Percentiles rank a stretch among this genome's conserved stretches.
phyloP scores from a whole-genome alignment of 2,329 filamentous ascomycete genomes.

The Talaromyces sp. region DNA sequence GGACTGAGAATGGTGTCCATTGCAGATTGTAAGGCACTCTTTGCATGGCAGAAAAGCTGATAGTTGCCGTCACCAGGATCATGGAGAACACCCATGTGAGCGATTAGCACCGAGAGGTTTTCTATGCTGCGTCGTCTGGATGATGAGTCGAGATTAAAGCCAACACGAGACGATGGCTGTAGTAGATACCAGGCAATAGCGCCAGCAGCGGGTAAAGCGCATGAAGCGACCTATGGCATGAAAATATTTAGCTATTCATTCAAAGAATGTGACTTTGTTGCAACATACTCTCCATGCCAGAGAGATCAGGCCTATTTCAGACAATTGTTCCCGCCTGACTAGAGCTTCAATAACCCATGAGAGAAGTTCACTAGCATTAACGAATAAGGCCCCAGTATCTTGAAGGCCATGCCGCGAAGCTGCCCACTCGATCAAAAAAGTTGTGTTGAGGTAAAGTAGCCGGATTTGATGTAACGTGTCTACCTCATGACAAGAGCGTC shows the following conservation, averaged over 20 bases:
- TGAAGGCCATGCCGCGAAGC: slow-evolving; percentile 14
- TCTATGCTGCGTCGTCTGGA: slow-evolving; percentile 14
- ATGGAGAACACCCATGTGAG: slow-evolving; percentile 15
- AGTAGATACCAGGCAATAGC: slow-evolving; percentile 16
- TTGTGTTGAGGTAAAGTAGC: slow-evolving; percentile 13
- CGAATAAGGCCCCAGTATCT: slow-evolving; percentile 1
- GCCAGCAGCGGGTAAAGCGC: slow-evolving; percentile 14
- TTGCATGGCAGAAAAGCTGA: slow-evolving; percentile 16
- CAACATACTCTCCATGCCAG: slow-evolving; percentile 15
- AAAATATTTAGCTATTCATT: neutral
- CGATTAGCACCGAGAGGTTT: slow-evolving; percentile 15
- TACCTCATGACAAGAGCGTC: slow-evolving; percentile 15
- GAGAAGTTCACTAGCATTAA: slow-evolving; percentile 15
- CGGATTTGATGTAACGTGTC: slow-evolving; percentile 14
- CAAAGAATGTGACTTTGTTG: neutral
- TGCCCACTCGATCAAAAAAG: slow-evolving; percentile 18
- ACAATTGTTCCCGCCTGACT: slow-evolving; percentile 16
- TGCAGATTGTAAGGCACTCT: slow-evolving; percentile 15
- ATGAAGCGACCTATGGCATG: slow-evolving; percentile 11
- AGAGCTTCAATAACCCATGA: slow-evolving; percentile 17
- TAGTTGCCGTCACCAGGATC: slow-evolving; percentile 18
- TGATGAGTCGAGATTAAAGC: slow-evolving; percentile 12
- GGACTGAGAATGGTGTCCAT: slow-evolving; percentile 18
- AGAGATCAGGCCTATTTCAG: slow-evolving; percentile 8
- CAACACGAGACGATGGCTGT: slow-evolving; percentile 11